phyloP scores from a whole-genome alignment of 441 rosid species.

The Croton laevigatus region DNA sequence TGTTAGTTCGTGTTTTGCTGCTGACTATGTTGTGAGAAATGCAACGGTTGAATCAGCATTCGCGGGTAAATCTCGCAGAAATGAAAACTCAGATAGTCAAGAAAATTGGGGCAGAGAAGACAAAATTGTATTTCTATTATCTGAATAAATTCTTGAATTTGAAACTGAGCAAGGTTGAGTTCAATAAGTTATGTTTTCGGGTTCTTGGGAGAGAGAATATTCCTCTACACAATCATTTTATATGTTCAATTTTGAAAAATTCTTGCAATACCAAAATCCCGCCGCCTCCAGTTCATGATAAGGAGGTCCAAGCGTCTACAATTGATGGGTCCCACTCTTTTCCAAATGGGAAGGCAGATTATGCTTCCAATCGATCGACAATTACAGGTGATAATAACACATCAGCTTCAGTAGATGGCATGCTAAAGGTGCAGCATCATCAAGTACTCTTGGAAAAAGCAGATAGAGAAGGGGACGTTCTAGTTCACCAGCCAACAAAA shows the following conservation, averaged over 20 bases:
- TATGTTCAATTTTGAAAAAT: constrained; percentile 62
- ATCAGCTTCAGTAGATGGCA: constrained; percentile 29
- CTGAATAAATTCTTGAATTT: constrained; percentile 62
- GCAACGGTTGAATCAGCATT: constrained; percentile 58
- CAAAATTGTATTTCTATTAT: constrained; percentile 54
- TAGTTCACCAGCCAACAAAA: constrained; percentile 33
- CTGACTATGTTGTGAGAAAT: constrained; percentile 41
- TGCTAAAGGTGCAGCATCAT: constrained; percentile 40
- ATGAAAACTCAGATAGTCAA: constrained; percentile 57
- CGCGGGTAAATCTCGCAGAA: constrained; percentile 64
- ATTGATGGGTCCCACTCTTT: constrained; percentile 30
- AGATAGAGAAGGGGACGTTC: constrained; percentile 33
- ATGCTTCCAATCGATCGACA: constrained; percentile 35
- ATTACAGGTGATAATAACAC: constrained; percentile 35
- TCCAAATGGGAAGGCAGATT: constrained; percentile 60
- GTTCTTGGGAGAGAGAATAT: constrained; percentile 74
- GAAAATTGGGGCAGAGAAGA: constrained; percentile 69
- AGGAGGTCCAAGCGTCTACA: constrained; percentile 34
- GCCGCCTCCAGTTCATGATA: constrained; percentile 39
- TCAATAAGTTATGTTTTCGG: constrained; percentile 57
- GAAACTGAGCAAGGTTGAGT: constrained; percentile 67
- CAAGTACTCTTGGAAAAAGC: constrained; percentile 39
- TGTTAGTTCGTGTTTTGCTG: constrained; percentile 5
- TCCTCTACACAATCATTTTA: constrained; percentile 65
- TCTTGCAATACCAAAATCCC: constrained; percentile 53